Percentiles rank a stretch among this genome's conserved stretches.
Conservation (phyloP, 179 eudicot species). For the Vitellaria paradoxa region DNA sequence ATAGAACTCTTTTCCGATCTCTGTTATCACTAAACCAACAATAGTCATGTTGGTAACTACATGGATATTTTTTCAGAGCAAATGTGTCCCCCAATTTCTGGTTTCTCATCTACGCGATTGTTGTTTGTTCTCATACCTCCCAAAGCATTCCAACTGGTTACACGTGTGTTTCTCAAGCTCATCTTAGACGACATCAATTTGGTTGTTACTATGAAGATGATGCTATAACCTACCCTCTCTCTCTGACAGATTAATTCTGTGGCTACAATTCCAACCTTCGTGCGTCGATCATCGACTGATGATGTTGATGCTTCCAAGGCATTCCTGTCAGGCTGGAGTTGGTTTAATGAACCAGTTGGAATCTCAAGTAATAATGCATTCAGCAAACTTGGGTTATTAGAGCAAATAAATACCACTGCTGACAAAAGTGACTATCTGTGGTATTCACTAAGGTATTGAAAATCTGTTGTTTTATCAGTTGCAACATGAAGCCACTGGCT, state of each 20-base stretch:
- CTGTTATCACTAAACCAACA: neutral
- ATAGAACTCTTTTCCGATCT: neutral
- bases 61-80: no score
- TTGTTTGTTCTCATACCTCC: no score
- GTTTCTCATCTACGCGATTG: no score
- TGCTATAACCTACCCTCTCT: neutral
- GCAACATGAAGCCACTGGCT: neutral
- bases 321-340: constrained; percentile 65
- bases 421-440: constrained; percentile 92
- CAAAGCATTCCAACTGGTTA: neutral
- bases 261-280: constrained; percentile 50
- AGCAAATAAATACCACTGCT: constrained; percentile 91
- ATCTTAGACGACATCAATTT: neutral
- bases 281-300: constrained; percentile 33
- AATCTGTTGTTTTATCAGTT: neutral
- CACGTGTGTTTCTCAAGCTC: no score
- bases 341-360: constrained; percentile 81
- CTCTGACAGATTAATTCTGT: constrained; percentile 69
- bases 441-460: constrained; percentile 79
- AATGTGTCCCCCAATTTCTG: no score
- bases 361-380: constrained; percentile 63
- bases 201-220: neutral
- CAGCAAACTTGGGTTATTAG: constrained; percentile 55
- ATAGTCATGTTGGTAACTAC: neutral
- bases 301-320: constrained; percentile 39